Percentiles rank a stretch among this genome's conserved stretches.
phyloP scores from a whole-genome alignment of 345 rosid species.

The Populus nigra region DNA sequence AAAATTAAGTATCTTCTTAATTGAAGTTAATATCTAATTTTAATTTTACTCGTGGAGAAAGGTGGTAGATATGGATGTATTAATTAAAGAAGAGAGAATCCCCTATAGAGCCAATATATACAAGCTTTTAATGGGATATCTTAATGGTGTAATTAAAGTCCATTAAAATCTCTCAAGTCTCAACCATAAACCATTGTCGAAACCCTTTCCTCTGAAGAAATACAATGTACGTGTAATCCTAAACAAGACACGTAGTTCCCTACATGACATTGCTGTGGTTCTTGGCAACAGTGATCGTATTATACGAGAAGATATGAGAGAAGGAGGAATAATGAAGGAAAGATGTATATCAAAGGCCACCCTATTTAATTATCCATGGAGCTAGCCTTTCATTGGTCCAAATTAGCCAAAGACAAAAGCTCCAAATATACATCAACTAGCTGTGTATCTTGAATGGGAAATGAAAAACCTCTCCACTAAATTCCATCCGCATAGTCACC shows the following conservation, averaged over 20 bases:
- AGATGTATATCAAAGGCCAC: conserved; percentile 14
- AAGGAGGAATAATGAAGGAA: not conserved
- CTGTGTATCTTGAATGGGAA: conserved; percentile 51
- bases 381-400: conserved; percentile 41
- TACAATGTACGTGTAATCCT: not conserved
- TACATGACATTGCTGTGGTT: conserved; percentile 12
- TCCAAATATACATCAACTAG: conserved; percentile 20
- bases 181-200: no score
- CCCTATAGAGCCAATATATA: no score
- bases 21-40: no score
- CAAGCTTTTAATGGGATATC: no score
- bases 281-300: not conserved
- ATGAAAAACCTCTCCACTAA: conserved; percentile 40
- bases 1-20: no score
- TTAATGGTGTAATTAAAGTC: no score
- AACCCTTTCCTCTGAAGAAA: not conserved
- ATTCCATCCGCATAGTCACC: conserved; percentile 1
- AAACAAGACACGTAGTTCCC: not conserved
- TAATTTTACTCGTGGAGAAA: no score
- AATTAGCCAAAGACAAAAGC: conserved; percentile 22
- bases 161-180: no score
- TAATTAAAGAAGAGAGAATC: no score
- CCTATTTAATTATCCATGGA: conserved; percentile 24
- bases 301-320: no score
- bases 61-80: no score